Conservation (phyloP, 306 rosid species). For the Vigna mungo region DNA sequence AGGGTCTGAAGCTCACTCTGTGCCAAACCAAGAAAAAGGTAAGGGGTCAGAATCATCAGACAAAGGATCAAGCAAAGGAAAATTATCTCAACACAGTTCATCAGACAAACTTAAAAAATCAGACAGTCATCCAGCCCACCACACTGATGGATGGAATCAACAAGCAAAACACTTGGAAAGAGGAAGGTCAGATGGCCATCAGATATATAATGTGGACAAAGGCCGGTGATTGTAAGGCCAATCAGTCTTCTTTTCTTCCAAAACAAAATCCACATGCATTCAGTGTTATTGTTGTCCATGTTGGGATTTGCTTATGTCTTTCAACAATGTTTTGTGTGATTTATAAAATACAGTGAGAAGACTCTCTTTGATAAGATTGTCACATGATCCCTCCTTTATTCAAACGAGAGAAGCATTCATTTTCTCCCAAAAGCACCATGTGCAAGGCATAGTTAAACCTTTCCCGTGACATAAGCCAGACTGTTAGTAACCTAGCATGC, state of each 20-base stretch:
- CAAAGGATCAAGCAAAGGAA: conserved; percentile 48
- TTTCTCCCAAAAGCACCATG: conserved; percentile 42
- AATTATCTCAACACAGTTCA: conserved; percentile 43
- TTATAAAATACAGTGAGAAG: conserved; percentile 35
- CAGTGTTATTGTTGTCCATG: conserved; percentile 27
- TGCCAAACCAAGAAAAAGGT: conserved; percentile 50
- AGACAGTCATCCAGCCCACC: conserved; percentile 56
- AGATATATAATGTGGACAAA: conserved; percentile 52
- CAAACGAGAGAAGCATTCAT: conserved; percentile 9
- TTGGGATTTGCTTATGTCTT: conserved; percentile 43
- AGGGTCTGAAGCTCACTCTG: conserved; percentile 48
- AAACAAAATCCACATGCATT: conserved; percentile 46
- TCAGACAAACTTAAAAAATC: conserved; percentile 59
- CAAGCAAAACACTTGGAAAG: conserved; percentile 54
- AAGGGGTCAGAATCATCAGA: conserved; percentile 47
- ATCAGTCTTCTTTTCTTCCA: conserved; percentile 16
- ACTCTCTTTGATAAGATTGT: conserved; percentile 43
- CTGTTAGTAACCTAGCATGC: conserved; percentile 43
- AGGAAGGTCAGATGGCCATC: conserved; percentile 68
- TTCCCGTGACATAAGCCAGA: conserved; percentile 40
- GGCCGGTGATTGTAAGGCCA: conserved; percentile 52
- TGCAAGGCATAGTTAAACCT: conserved; percentile 46
- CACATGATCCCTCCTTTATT: conserved; percentile 9
- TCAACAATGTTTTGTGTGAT: conserved; percentile 44
- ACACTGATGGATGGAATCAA: conserved; percentile 58